A percentile compares a stretch with the other conserved stretches of the same genome.
phyloP scores from a whole-genome alignment of 1,284 basidiomycete species.

The Pholiota adiposa region DNA sequence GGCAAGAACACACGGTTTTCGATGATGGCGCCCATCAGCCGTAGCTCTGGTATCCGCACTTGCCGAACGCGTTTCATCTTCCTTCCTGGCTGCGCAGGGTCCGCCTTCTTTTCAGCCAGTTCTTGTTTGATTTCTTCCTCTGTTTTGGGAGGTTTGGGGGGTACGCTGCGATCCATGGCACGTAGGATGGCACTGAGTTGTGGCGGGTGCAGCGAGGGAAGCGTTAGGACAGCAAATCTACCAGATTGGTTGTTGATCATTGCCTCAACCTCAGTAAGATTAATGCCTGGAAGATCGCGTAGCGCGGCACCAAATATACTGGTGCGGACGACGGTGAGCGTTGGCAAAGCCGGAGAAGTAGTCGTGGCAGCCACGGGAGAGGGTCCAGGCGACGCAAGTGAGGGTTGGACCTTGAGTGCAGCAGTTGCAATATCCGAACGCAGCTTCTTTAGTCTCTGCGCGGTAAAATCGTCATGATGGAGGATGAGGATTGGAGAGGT shows the following conservation, averaged over 20 bases:
- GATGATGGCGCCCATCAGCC: conserved; percentile 74
- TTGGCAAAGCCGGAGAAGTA: conserved; percentile 43
- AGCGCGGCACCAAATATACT: conserved; percentile 75
- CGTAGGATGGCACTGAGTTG: conserved; percentile 69
- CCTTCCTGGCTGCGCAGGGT: conserved; percentile 67
- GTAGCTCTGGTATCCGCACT: conserved; percentile 62
- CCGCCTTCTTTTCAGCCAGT: conserved; percentile 59
- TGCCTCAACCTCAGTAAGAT: conserved; percentile 47
- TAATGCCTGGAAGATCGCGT: conserved; percentile 58
- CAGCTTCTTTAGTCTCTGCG: conserved; percentile 63
- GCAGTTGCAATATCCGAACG: conserved; percentile 66
- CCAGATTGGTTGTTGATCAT: conserved; percentile 62
- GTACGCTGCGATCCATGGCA: conserved; percentile 69
- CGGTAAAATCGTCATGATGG: conserved; percentile 70
- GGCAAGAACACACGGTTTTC: conserved; percentile 72
- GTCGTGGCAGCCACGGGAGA: conserved; percentile 40
- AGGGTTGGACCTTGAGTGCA: conserved; percentile 46
- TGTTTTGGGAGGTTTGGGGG: conserved; percentile 57
- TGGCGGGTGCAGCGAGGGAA: conserved; percentile 73
- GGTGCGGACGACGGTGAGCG: conserved; percentile 68
- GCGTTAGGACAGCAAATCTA: conserved; percentile 65
- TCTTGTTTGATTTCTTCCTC: conserved; percentile 52
- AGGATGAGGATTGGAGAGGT: conserved; percentile 70
- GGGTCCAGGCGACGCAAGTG: conserved; percentile 37
- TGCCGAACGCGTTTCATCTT: conserved; percentile 61